These are phyloP conservation scores for Pholiota adiposa DNA, from an alignment of 1,284 basidiomycete genomes.

Conservation along the genomic window DNA sequence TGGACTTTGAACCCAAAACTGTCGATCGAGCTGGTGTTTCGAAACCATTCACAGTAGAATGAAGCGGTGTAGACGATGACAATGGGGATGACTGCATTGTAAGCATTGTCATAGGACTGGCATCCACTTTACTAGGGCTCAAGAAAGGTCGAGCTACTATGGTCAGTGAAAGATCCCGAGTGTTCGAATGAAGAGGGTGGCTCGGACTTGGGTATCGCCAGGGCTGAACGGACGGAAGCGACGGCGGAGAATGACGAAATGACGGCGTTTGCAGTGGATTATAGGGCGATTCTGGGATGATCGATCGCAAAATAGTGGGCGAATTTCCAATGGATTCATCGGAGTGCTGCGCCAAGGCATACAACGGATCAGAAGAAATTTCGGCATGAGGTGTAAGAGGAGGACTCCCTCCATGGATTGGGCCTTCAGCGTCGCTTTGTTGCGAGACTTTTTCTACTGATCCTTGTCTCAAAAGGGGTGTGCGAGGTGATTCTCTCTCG, in stretches of 20 bases:
- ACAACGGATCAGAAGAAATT: constrained; percentile 33
- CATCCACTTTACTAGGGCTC: constrained; percentile 39
- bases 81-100: constrained; percentile 29
- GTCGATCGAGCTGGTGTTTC: constrained; percentile 40
- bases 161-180: constrained; percentile 64
- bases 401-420: constrained; percentile 33
- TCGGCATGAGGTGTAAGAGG: constrained; percentile 42
- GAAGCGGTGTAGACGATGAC: constrained; percentile 18
- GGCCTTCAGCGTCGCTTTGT: constrained; percentile 13
- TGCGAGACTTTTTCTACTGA: neutral
- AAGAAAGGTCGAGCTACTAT: constrained; percentile 51
- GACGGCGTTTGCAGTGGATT: constrained; percentile 72
- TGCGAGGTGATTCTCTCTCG: constrained; percentile 7
- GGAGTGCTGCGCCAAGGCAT: constrained; percentile 27
- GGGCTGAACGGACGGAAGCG: constrained; percentile 71
- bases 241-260: constrained; percentile 74
- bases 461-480: neutral
- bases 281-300: constrained; percentile 69
- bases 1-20: constrained; percentile 35
- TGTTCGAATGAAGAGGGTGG: constrained; percentile 65
- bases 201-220: constrained; percentile 78
- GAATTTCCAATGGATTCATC: constrained; percentile 26
- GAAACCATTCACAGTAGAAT: constrained; percentile 21
- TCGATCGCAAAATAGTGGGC: constrained; percentile 29
- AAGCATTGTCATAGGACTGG: constrained; percentile 32